phyloP scores from a whole-genome alignment of 768 basidiomycete species.

The Serendipita sp. region DNA sequence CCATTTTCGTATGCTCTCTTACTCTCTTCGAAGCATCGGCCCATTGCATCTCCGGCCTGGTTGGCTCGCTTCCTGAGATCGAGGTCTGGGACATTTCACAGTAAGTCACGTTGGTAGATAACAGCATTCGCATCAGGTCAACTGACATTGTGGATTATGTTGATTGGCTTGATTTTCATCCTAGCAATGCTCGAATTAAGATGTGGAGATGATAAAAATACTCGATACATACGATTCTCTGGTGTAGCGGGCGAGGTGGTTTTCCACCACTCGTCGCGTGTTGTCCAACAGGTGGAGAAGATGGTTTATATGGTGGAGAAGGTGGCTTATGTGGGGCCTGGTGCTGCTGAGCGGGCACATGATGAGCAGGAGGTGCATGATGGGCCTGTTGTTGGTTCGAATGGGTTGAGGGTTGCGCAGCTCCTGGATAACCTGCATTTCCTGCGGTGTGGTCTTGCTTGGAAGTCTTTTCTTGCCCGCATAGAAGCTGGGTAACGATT shows the following conservation, averaged over 20 bases:
- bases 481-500: background rate
- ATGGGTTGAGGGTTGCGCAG: constrained; percentile 12
- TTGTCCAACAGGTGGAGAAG: constrained; percentile 7
- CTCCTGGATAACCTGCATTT: constrained; percentile 1
- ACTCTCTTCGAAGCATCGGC: constrained; percentile 47
- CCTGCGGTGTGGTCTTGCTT: background rate
- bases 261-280: constrained; percentile 7
- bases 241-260: constrained; percentile 8
- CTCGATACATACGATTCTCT: constrained; percentile 19
- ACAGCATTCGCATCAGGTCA: background rate
- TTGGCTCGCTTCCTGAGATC: constrained; percentile 60
- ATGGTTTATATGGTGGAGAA: background rate
- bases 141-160: constrained; percentile 46
- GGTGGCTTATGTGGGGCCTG: constrained; percentile 11
- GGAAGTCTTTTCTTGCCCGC: background rate
- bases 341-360: constrained; percentile 13
- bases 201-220: constrained; percentile 4
- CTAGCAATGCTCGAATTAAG: constrained; percentile 10
- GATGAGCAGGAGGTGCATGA: constrained; percentile 10
- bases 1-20: constrained; percentile 58
- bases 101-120: background rate
- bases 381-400: constrained; percentile 13
- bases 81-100: constrained; percentile 9
- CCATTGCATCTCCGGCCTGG: constrained; percentile 68
- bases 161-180: constrained; percentile 36